Conservation (phyloP, 2,329 filamentous ascomycete genomes). For the Arthrobotrys iridis region DNA sequence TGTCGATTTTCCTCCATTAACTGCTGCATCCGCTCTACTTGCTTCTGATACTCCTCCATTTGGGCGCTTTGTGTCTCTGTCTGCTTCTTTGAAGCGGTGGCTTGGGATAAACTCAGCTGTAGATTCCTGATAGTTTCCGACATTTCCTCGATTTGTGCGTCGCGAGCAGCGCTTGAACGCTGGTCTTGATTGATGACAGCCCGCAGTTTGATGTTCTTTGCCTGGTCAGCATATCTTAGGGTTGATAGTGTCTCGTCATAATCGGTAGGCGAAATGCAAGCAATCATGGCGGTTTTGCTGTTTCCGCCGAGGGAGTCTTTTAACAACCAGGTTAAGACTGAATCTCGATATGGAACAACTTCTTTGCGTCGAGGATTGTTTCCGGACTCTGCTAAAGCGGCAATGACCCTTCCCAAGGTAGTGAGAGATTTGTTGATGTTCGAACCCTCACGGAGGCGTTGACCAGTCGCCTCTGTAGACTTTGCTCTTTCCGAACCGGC, state of each 20-base stretch:
- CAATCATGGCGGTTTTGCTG: constrained; percentile 99
- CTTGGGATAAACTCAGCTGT: constrained; percentile 78
- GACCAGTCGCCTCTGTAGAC: constrained; percentile 91
- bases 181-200: constrained; percentile 96
- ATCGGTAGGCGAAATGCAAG: constrained; percentile 92
- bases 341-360: constrained; percentile 92
- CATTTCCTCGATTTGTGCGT: constrained; percentile 94
- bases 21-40: constrained; percentile 88
- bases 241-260: constrained; percentile 98
- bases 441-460: constrained; percentile 88
- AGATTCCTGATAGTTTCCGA: constrained; percentile 89
- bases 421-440: constrained; percentile 99
- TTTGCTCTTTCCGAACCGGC: constrained; percentile 95
- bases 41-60: constrained; percentile 92
- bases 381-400: constrained; percentile 81
- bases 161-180: constrained; percentile 88
- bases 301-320: constrained; percentile 97
- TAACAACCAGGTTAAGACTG: constrained; percentile 82
- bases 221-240: constrained; percentile 94
- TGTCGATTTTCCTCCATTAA: constrained; percentile 94
- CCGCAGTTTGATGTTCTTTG: constrained; percentile 93
- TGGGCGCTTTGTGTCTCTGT: constrained; percentile 80
- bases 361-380: constrained; percentile 70
- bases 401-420: constrained; percentile 93
- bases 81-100: constrained; percentile 76